These are phyloP conservation scores for Coniochaeta sp. DNA, from an alignment of 2,329 filamentous ascomycete species.

Conservation along the genomic window DNA sequence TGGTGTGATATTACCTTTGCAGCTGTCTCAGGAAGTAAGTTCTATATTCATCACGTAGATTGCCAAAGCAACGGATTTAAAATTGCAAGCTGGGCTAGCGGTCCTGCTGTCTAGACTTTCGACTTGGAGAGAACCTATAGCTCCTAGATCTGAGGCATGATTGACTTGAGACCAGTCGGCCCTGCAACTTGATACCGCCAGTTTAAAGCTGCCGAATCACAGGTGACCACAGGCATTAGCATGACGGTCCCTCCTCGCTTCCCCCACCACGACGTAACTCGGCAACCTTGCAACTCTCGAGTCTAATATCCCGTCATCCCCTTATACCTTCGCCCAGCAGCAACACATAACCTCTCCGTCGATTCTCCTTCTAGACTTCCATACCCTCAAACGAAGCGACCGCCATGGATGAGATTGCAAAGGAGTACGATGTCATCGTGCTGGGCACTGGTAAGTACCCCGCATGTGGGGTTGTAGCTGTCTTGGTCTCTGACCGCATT, in stretches of 20 bases:
- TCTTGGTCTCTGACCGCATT: constrained; percentile 12
- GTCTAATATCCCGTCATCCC: not conserved
- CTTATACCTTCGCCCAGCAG: not conserved
- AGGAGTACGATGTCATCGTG: constrained; percentile 98
- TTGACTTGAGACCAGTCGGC: not conserved
- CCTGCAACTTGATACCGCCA: constrained; percentile 1
- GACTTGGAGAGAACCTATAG: too few relatives aligned
- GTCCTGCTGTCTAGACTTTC: too few relatives aligned
- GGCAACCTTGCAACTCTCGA: not conserved
- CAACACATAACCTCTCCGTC: not conserved
- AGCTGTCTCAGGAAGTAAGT: not conserved
- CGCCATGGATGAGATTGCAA: constrained; percentile 92
- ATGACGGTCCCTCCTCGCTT: not conserved
- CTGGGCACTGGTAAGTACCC: constrained; percentile 80
- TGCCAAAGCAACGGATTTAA: too few relatives aligned
- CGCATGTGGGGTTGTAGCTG: constrained; percentile 14
- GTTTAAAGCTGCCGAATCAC: not conserved
- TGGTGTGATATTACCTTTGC: not conserved
- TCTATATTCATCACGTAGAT: too few relatives aligned
- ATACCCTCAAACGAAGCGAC: not conserved
- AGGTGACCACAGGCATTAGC: not conserved
- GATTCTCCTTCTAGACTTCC: not conserved
- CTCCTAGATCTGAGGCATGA: not conserved
- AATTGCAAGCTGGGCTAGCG: too few relatives aligned
- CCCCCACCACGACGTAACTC: constrained; percentile 1